phyloP scores from a whole-genome alignment of 108 stramenopile genomes.

The Fragilariopsis cylindrus region DNA sequence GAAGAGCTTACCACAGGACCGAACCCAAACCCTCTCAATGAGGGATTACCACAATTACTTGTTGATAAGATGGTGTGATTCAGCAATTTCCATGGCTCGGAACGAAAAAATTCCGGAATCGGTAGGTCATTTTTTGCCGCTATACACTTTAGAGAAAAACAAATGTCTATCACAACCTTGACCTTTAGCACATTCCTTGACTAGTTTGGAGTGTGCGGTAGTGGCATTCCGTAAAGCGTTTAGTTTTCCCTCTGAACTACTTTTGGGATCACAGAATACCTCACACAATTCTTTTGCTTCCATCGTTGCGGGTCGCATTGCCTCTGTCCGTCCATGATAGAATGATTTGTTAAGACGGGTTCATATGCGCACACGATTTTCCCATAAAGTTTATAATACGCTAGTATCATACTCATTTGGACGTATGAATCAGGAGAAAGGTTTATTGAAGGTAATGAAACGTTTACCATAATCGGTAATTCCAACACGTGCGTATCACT shows the following conservation, averaged over 20 bases:
- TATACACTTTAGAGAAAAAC: slow-evolving; percentile 80
- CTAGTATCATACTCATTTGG: slow-evolving; percentile 78
- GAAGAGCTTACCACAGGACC: slow-evolving; percentile 59
- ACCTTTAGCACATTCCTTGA: slow-evolving; percentile 68
- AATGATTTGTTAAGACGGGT: slow-evolving; percentile 79
- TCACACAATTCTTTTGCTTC: slow-evolving; percentile 63
- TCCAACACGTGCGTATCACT: slow-evolving; percentile 75
- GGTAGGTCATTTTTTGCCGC: slow-evolving; percentile 61
- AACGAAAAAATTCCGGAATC: slow-evolving; percentile 73
- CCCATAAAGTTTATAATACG: slow-evolving; percentile 83
- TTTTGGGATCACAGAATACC: slow-evolving; percentile 20
- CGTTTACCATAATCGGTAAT: slow-evolving; percentile 75
- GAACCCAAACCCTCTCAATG: slow-evolving; percentile 81
- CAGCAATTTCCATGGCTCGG: slow-evolving; percentile 60
- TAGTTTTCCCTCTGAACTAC: slow-evolving; percentile 48
- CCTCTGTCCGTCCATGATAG: slow-evolving; percentile 88
- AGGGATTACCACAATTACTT: slow-evolving; percentile 89
- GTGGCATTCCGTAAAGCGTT: slow-evolving; percentile 59
- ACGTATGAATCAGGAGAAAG: slow-evolving; percentile 87
- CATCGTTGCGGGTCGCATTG: slow-evolving; percentile 77
- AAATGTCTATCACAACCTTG: slow-evolving; percentile 83
- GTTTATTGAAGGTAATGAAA: slow-evolving; percentile 71
- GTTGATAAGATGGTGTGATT: slow-evolving; percentile 86
- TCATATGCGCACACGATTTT: slow-evolving; percentile 80
- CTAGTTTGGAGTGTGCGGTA: slow-evolving; percentile 57